Conservation (phyloP, 768 basidiomycete genomes). For the Pleurotus ostreatus region DNA sequence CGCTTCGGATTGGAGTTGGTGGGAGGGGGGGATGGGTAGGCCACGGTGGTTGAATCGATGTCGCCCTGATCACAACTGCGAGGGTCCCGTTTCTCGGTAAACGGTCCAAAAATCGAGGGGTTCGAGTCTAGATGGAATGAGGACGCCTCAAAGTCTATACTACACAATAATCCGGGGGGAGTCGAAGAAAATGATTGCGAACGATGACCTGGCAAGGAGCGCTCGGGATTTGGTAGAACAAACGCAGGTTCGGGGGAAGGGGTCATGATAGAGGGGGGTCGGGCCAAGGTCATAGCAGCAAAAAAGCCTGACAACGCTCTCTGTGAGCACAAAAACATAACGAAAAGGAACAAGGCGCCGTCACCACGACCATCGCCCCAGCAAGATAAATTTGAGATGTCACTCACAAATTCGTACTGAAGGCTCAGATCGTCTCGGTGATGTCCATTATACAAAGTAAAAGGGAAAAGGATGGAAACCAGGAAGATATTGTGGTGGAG, state of each 20-base stretch:
- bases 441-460: slow-evolving; percentile 7
- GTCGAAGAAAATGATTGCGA: neutral
- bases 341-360: slow-evolving; percentile 1
- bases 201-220: slow-evolving; percentile 7
- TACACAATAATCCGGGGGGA: slow-evolving; percentile 4
- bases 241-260: slow-evolving; percentile 1
- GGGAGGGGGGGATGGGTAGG: slow-evolving; percentile 21
- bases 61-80: slow-evolving; percentile 10
- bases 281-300: slow-evolving; percentile 6
- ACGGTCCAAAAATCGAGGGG: neutral
- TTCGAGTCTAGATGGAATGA: neutral
- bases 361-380: slow-evolving; percentile 6
- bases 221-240: slow-evolving; percentile 3
- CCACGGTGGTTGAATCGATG: slow-evolving; percentile 7
- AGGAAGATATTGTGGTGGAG: neutral
- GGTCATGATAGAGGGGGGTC: slow-evolving; percentile 4
- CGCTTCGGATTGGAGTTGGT: slow-evolving; percentile 22
- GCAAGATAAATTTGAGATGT: no score
- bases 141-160: neutral
- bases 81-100: slow-evolving; percentile 6
- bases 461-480: neutral
- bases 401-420: slow-evolving; percentile 8
- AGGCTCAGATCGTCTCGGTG: slow-evolving; percentile 1
- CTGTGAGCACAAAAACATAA: slow-evolving; percentile 1
- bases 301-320: neutral